Evolutionary conservation across 2,329 filamentous ascomycete species (phyloP), one percentile per base, ranked within the genome.

Genomic region (Fusarium sp.): DNA sequence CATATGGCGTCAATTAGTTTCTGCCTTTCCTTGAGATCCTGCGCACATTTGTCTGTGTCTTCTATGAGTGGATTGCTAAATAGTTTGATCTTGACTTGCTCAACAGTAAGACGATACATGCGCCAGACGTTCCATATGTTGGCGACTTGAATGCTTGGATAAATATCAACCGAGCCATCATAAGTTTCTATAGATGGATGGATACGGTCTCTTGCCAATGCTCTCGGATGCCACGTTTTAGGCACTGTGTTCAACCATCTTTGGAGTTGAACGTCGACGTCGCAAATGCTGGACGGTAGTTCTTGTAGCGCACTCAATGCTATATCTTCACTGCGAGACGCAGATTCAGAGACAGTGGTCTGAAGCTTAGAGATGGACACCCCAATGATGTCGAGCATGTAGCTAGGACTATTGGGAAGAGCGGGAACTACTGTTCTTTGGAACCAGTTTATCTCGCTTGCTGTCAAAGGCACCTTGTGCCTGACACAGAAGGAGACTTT

Each of bases 101-200:
- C 41, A 1, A 68, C 16, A 1, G 65, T 42, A 3, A 71, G 28
- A 8, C 46, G 9, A 18, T 71, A 68, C 0, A 70, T 52, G 2
- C 68, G 67, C 67, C 60, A 71, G 0, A 54, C n/a, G 13, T 57
- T 71, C 68, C 68, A 71, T 2, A 71, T 70, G 5, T 62, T 71
- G 0, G 67, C 64, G 12, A 70, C 62, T 4, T 71, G 68, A 6
- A 68, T 38, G 18, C 59, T 68, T 1, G 57, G 67, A 13, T 70
- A 70, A 0, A 68, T n/a, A 11, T 65, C 54, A 1, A 55, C 40
- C 1, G 3, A 15, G 9, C 10, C 41, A 0, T 40, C 23, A 4
- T 70, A 71, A 0, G 33, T 12, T 2, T 10, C 2, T 4, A 51
- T 11, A 1, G 51, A 30, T 11, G 16, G 0, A 2, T 18, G 1